Conservation (phyloP, 2,329 filamentous ascomycete species). For the Fusarium hainanense region DNA sequence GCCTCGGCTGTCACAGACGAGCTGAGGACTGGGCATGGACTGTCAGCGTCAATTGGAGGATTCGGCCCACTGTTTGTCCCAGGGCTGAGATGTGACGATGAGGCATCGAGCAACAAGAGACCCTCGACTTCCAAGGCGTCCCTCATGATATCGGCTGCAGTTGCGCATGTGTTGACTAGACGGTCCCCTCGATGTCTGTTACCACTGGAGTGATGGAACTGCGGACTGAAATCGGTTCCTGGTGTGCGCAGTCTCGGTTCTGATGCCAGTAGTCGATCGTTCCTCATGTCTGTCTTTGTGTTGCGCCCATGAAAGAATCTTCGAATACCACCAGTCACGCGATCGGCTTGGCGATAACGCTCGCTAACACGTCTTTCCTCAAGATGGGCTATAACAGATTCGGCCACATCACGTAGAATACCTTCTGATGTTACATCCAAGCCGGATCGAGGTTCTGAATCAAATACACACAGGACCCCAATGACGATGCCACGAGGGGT, state of each 20-base stretch:
- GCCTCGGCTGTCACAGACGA: not conserved
- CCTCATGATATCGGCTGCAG: not conserved
- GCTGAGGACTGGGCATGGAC: not conserved
- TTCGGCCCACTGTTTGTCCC: not conserved
- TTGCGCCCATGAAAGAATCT: not conserved
- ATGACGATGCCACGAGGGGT: not conserved
- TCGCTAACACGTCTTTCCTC: not conserved
- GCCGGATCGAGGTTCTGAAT: not conserved
- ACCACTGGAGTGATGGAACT: not conserved
- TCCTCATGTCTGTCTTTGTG: not conserved
- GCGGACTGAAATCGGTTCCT: not conserved
- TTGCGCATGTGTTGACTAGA: not conserved
- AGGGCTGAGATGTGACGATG: not conserved
- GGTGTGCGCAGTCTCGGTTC: not conserved
- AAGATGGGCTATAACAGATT: not conserved
- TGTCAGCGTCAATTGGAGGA: not conserved
- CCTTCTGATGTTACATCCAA: not conserved
- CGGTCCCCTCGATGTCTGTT: not conserved
- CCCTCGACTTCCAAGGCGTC: not conserved
- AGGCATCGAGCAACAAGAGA: not conserved
- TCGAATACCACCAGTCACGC: not conserved
- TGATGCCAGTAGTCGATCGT: not conserved
- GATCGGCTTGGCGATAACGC: slow-evolving; percentile 2
- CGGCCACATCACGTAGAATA: not conserved
- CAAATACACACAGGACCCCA: not conserved